phyloP scores from a whole-genome alignment of 768 basidiomycete genomes.

The Gloeophyllum trabeum region DNA sequence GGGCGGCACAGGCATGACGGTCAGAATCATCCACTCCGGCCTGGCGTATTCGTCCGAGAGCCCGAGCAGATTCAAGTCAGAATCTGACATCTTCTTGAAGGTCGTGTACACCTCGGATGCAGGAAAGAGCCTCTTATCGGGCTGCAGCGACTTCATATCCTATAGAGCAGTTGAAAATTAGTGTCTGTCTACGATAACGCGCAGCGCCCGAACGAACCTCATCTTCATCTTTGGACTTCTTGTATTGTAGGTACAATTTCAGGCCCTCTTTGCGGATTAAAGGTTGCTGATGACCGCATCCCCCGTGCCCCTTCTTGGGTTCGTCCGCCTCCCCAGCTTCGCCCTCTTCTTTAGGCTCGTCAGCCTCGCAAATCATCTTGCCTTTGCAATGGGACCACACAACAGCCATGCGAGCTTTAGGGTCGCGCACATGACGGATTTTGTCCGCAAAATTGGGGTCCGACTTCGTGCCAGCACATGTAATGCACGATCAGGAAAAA shows the following conservation, averaged over 20 bases:
- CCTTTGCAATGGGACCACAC: constrained; percentile 84
- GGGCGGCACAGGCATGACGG: constrained; percentile 94
- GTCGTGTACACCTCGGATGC: constrained; percentile 87
- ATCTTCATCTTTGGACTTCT: constrained; percentile 88
- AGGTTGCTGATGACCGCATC: constrained; percentile 91
- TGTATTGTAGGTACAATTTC: constrained; percentile 91
- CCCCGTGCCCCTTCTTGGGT: constrained; percentile 87
- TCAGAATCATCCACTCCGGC: constrained; percentile 99
- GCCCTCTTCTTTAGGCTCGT: constrained; percentile 80
- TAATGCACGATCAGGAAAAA: too few relatives aligned
- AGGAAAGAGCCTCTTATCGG: constrained; percentile 73
- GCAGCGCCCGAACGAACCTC: constrained; percentile 50
- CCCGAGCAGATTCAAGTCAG: constrained; percentile 81
- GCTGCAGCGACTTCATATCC: constrained; percentile 74
- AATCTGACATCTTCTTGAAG: constrained; percentile 91
- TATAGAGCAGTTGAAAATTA: constrained; percentile 15
- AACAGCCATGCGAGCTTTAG: constrained; percentile 77
- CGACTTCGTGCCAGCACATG: too few relatives aligned
- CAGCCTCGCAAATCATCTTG: constrained; percentile 81
- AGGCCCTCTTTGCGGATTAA: constrained; percentile 87
- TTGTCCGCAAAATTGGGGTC: constrained; percentile 79
- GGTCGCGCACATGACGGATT: constrained; percentile 77
- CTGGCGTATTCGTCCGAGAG: constrained; percentile 93
- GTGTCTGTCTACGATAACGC: neutral
- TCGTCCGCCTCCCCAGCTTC: constrained; percentile 60